These are phyloP conservation scores for Barnettozyma hawaiiensis DNA, from an alignment of 1,139 yeast species.

Conservation along the genomic window DNA sequence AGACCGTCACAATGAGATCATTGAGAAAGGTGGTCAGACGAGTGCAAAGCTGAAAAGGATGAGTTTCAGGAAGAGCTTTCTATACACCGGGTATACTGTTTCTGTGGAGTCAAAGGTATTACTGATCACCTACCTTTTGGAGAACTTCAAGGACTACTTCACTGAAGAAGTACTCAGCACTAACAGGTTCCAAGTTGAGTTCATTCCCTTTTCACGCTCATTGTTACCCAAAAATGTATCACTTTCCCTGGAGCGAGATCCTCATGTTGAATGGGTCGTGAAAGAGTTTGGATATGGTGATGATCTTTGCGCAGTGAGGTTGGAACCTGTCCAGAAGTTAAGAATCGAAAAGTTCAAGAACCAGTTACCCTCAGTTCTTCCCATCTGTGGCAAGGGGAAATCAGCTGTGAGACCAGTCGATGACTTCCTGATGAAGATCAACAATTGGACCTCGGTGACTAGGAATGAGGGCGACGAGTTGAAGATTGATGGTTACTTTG, in stretches of 20 bases:
- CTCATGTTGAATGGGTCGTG: constrained; percentile 22
- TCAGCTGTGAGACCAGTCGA: constrained; percentile 11
- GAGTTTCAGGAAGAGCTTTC: constrained; percentile 23
- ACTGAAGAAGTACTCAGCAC: constrained; percentile 12
- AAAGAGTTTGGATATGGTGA: constrained; percentile 25
- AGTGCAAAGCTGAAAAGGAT: constrained; percentile 17
- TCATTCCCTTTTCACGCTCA: constrained; percentile 18
- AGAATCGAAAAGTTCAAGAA: constrained; percentile 3
- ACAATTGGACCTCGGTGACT: constrained; percentile 12
- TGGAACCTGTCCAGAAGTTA: constrained; percentile 19
- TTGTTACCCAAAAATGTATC: constrained; percentile 7
- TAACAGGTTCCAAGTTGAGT: constrained; percentile 19
- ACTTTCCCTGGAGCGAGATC: constrained; percentile 1
- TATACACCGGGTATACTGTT: constrained; percentile 25
- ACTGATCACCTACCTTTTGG: constrained; percentile 15
- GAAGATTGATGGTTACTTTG: constrained; percentile 11
- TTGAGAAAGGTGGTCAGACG: constrained; percentile 12
- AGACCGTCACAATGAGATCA: constrained; percentile 28
- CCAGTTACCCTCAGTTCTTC: constrained; percentile 17
- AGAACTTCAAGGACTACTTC: constrained; percentile 17
- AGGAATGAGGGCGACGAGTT: no score
- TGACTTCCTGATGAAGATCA: constrained; percentile 14
- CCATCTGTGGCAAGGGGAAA: constrained; percentile 16
- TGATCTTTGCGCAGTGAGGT: constrained; percentile 25
- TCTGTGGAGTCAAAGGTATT: constrained; percentile 21